phyloP scores from a whole-genome alignment of 495 filamentous ascomycete species.

The Astrothelium macrocarpum region DNA sequence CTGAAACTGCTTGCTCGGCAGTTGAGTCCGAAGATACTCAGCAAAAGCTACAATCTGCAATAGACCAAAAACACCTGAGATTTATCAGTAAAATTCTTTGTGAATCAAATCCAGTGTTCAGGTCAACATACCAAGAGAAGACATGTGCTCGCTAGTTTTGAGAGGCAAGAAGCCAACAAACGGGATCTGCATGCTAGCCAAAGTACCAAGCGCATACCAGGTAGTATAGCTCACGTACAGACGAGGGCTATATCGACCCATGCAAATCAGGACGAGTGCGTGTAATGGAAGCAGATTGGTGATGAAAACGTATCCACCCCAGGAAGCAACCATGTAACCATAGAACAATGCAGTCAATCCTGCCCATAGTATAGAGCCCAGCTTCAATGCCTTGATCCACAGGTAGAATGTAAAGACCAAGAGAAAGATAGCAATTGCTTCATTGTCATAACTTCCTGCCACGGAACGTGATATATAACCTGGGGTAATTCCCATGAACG shows the following conservation, averaged over 20 bases:
- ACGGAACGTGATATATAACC: constrained; percentile 97
- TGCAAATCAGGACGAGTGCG: constrained; percentile 87
- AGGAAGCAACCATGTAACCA: constrained; percentile 99
- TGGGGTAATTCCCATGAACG: constrained; percentile 95
- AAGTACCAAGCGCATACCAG: constrained; percentile 93
- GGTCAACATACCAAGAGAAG: constrained; percentile 61
- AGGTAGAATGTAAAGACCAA: constrained; percentile 98
- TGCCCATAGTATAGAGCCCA: constrained; percentile 91
- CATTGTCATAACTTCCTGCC: constrained; percentile 98
- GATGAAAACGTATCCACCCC: constrained; percentile 99
- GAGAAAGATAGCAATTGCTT: constrained; percentile 98
- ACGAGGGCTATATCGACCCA: constrained; percentile 91
- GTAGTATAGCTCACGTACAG: constrained; percentile 94
- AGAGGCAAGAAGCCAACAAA: constrained; percentile 97
- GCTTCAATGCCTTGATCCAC: constrained; percentile 97
- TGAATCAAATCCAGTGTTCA: background rate
- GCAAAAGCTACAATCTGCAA: constrained; percentile 90
- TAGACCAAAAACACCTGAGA: constrained; percentile 82
- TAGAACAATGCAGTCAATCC: constrained; percentile 93
- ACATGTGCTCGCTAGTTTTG: constrained; percentile 97
- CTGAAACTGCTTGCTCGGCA: constrained; percentile 91
- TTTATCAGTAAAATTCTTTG: constrained; percentile 25
- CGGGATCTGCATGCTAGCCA: constrained; percentile 99
- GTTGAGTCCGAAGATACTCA: constrained; percentile 75
- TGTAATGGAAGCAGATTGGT: constrained; percentile 96